Evolutionary conservation across 1,284 basidiomycete species (phyloP).

Genomic region (Fomitopsis pinicola): DNA sequence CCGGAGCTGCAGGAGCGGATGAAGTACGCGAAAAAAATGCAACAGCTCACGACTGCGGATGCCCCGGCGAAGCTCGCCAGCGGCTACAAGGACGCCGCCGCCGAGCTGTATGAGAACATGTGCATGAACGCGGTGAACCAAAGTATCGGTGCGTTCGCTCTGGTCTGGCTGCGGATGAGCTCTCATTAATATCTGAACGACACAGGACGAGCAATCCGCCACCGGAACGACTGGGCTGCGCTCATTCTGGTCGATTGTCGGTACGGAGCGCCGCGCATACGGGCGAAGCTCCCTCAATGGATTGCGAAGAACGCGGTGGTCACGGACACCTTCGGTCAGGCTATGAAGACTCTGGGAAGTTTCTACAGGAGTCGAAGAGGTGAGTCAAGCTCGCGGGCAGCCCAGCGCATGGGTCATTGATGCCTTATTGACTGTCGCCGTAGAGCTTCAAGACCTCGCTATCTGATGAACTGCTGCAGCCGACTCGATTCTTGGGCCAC

Average conservation of each 20-base stretch:
- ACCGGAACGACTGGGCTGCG: constrained; percentile 83
- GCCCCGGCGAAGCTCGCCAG: constrained; percentile 22
- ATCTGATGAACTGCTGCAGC: too few relatives aligned
- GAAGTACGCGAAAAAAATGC: constrained; percentile 72
- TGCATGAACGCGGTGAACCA: constrained; percentile 98
- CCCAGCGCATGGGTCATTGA: neutral
- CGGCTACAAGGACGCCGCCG: constrained; percentile 68
- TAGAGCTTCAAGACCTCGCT: too few relatives aligned
- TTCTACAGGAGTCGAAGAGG: constrained; percentile 57
- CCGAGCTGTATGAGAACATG: constrained; percentile 87
- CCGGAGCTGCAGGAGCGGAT: constrained; percentile 90
- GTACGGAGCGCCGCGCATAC: constrained; percentile 65
- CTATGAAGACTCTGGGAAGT: constrained; percentile 62
- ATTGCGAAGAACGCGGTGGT: constrained; percentile 67
- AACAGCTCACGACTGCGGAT: constrained; percentile 25
- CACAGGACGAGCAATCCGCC: constrained; percentile 85
- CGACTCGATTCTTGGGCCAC: too few relatives aligned
- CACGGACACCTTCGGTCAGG: constrained; percentile 70
- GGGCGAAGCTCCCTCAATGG: constrained; percentile 83
- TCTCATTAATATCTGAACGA: neutral
- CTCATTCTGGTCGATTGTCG: constrained; percentile 82
- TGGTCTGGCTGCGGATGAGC: neutral
- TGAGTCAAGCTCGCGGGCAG: neutral
- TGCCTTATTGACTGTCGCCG: neutral
- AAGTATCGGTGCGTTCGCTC: constrained; percentile 73